Evolutionary conservation across 2,329 filamentous ascomycete species (phyloP), one percentile per base, ranked within the genome.

Genomic region (Aureobasidium sp.): DNA sequence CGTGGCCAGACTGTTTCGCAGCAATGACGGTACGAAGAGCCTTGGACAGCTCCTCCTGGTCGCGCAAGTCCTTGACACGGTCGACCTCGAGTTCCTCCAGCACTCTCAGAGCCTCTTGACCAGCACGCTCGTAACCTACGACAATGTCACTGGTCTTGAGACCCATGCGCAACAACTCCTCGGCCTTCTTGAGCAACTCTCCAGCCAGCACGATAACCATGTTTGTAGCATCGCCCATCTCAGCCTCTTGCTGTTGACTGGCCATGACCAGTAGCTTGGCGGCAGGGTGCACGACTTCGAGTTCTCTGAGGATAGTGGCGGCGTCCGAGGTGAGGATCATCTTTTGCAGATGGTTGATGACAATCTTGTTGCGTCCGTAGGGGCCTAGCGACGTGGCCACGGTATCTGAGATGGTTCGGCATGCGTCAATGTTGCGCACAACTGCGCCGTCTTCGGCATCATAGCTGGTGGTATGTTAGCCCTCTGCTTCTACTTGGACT

Each of bases 301-400:
- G 86, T 80, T 99, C 95, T 72, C 91, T 88, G 70, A 99, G 84
- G 74, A 99, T 99, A 47, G 94, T 97, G 68, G 94, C 94, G 67
- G 94, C 94, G 74, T 99, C 94, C 64, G 92, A 97, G 69, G 95
- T 99, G 67, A 99, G 83, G 70, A 97, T 96, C 94, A 99, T 97
- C 84, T 99, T 99, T 78, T 96, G 91, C 66, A 99, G 84, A 80
- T 99, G 95, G 82, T 99, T 99, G 83, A 99, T 97, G 80, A 99
- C 91, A 74, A 99, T 92, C 82, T 99, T 99, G 83, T 99, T 99
- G 78, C 94, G 90, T 72, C 94, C 94, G 78, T 96, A 97, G 64
- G 94, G 94, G 58, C 94, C 95, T 39, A 99, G 84, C 50, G 94
- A 97, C 62, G 94, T 97, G 81, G 96, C 91, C 55, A 99, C 94